Evolutionary conservation across 2,329 filamentous ascomycete species (phyloP), one percentile per base, ranked within the genome.

Genomic region (Aspergillus sp.): DNA sequence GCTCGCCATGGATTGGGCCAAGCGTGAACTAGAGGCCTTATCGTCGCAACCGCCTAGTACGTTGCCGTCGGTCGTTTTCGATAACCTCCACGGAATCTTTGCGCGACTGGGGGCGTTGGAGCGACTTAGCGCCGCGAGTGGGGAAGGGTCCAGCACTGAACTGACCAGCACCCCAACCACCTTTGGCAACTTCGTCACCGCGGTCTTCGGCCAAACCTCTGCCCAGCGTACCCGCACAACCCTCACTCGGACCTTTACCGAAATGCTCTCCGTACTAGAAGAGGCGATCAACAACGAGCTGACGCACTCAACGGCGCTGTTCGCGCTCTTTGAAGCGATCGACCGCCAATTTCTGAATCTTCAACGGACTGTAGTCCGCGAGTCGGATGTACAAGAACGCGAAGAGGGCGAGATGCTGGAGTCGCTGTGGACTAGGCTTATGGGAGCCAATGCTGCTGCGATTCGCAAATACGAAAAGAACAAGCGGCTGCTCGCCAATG

Each of bases 1-100:
- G 38, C 89, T 95, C 62, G 92, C 96, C 54, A 97, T 98, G 92
- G 92, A 96, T 73, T 97, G 94, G 94, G 91, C 92, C 13, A 90
- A 90, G 71, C 88, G 92, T 65, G 92, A 97, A 75, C 85, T 98
- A 13, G 83, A 87, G 62, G 87, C 88, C 49, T 80, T 95, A 59
- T 85, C 87, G 62, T 81, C 82, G 21, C 79, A 84, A 19, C 86
- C 87, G 6, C 83, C 85, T 1, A 85, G 84, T 47, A 84, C 87
- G 2, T 78, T 96, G 21, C 86, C 88, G 17, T 86, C 87, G 11
- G 74, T 78, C n/a, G 85, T 90, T 47, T 92, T 92, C 73, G 90
- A 92, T 75, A 96, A 96, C 73, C 81, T 96, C 51, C 91, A 96
- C 80, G 88, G 85, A 68, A 78, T 94, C 41, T 84, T 96, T 59